Base-by-base conservation (phyloP, 169 alveolate species). In the Cryptosporidium andersoni region DNA sequence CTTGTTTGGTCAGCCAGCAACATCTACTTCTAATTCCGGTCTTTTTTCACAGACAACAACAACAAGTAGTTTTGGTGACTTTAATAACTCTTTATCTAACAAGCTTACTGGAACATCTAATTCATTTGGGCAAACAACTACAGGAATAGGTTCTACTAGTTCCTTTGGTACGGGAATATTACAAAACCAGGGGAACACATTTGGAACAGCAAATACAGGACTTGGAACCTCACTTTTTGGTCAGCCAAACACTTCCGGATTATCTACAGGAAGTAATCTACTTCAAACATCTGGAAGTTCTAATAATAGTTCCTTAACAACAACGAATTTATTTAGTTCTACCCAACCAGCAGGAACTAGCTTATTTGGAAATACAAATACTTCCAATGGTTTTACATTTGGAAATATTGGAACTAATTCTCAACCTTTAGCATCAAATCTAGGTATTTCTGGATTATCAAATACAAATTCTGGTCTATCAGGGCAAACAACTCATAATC, bases 271-370 rank as follows among this genome's bases (percentile, higher is more conserved):
- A 1, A 51, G 9, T 74, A 58, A 66, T 40, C 25, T 60, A 34
- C 11, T 60, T 25, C 14, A 8, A 5, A 34, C 51, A 8, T 9
- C 64, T 7, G 9, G 64, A 1, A 16, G 39, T 5, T 52, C 62
- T 34, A 43, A 55, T n/a, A 64, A 34, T 8, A 34, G 34, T 4
- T 66, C 81, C 7, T 48, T 48, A 39, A 43, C 67, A 39, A 43
- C 67, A 25, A 58, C 63, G 8, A 74, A 37, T 58, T 42, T 74
- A 16, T 43, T 74, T 11, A 68, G 74, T 11, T 74, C 85, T 16
- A 74, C 85, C 37, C 74, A 47, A 39, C 68, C 85, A 45, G 45
- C 9, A 6, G 14, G 74, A 7, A 40, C 39, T 39, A 12, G 51
- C 25, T 47, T 60, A 51, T 43, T 74, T 25, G 40, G 48, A 16